Base-by-base conservation (phyloP, 331 rosid genomes). In the Dryas integrifolia region DNA sequence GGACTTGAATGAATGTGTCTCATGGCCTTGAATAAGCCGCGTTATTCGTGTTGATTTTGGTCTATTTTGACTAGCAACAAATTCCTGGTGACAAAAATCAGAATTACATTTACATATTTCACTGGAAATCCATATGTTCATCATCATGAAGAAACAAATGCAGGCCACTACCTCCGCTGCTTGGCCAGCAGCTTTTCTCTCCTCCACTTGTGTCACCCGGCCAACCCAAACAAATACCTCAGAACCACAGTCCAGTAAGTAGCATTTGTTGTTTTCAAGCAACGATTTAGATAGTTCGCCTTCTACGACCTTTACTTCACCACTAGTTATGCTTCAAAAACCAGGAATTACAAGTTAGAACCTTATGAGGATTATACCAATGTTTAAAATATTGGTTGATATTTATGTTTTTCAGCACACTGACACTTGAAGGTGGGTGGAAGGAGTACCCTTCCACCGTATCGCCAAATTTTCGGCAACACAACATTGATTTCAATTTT, bases 221-320 rank as follows among this genome's bases (percentile, higher is more conserved):
- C 98, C 99, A 72, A 95, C 86, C 99, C 99, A 95, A 73, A 92
- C 72, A 80, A 87, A 92, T 47, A 95, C 83, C 85, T 89, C 97
- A 44, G 93, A 80, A 65, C 99, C 99, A 72, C 96, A 88, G 85
- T 95, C 98, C 87, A 95, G 76, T 53, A 95, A 75, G 84, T 95
- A 95, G 80, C 93, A 88, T 81, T 87, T 89, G 85, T 79, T 87
- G 83, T 92, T 95, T 86, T 92, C 98, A 81, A 95, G 75, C 75
- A 87, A 79, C 73, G 92, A 88, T 73, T 90, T 95, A 59, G 92
- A 84, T 73, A 92, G 85, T 82, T 92, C 98, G 72, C 86, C 89
- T 74, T 92, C 97, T n/a, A 90, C 84, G 48, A 84, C 55, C 79
- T 81, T 86, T 70, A 82, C 84, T 76, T 92, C 86, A 46, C 92